Evolutionary conservation across 768 basidiomycete species (phyloP).

Genomic region (Amanita muscaria): DNA sequence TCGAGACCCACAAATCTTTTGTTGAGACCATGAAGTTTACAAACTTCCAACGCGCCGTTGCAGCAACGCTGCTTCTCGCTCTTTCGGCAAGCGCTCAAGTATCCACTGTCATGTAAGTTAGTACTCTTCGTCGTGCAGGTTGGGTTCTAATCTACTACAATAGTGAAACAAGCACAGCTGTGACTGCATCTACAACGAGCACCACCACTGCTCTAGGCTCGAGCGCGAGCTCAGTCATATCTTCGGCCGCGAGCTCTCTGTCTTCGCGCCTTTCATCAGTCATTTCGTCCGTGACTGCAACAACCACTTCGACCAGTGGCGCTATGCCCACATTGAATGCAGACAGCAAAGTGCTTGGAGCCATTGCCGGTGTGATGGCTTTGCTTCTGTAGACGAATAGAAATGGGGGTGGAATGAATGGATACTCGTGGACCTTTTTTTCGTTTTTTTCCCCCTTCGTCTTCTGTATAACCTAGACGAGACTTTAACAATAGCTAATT

Average conservation of each 20-base stretch:
- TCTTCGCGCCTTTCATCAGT: conserved; percentile 4
- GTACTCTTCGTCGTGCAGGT: neutral
- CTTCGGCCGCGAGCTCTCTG: conserved; percentile 2
- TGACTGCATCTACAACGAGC: neutral
- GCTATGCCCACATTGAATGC: conserved; percentile 8
- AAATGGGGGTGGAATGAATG: neutral
- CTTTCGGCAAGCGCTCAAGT: neutral
- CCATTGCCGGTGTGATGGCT: conserved; percentile 9
- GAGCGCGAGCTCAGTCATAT: conserved; percentile 4
- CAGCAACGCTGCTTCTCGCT: neutral
- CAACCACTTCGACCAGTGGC: conserved; percentile 2
- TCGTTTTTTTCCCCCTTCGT: too few relatives aligned
- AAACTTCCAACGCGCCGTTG: neutral
- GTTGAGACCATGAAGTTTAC: conserved; percentile 7
- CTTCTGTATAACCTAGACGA: too few relatives aligned
- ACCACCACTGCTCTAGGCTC: neutral
- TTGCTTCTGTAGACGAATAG: neutral
- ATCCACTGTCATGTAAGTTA: conserved; percentile 1
- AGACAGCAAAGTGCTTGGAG: conserved; percentile 7
- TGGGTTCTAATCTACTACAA: neutral
- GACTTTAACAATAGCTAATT: too few relatives aligned
- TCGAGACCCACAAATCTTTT: neutral
- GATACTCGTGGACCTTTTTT: conserved; percentile 1
- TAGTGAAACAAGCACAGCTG: neutral
- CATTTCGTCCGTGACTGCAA: conserved; percentile 1